Evolutionary conservation across 768 basidiomycete genomes (phyloP), one percentile per base, ranked within the genome.

Genomic region (Gloeophyllum trabeum): DNA sequence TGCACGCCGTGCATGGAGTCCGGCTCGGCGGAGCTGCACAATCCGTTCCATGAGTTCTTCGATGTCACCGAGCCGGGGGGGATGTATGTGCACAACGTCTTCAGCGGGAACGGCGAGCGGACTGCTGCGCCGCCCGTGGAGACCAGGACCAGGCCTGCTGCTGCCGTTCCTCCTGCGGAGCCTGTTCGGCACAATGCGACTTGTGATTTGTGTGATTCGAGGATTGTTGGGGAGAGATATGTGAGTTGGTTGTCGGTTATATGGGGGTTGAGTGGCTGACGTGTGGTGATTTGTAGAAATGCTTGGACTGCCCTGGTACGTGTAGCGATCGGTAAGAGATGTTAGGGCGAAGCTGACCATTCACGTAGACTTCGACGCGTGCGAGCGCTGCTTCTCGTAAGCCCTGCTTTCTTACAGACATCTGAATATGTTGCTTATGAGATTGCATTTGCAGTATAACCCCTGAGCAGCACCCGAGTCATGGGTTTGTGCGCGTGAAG

Each of bases 361-460:
- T n/a, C n/a, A n/a, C n/a, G n/a, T n/a, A n/a, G 86, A 92, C 53
- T 92, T 78, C 49, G 88, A 92, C 50, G 71, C 78, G 6, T 92
- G 89, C 53, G 53, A 58, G 13, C 59, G 66, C 13, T 92, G 89
- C 61, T 87, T 81, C 60, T 64, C 61, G 74, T 80, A 53, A 37
- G 63, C 20, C 26, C 14, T 24, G 36, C 37, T 10, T 12, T 35
- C 16, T 5, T 5, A 32, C 39, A 21, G n/a, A n/a, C 18, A 24
- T 45, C 12, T n/a, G 26, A 7, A 5, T n/a, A 5, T 40, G 39
- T 41, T 39, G 16, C 43, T 47, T 28, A 38, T 35, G 23, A 35
- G 10, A 10, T 10, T 32, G 28, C 25, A 14, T 30, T 25, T 24
- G 10, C 36, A 81, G 74, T 46, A 86, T 88, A 41, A 79, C 75